Evolutionary conservation across 2,329 filamentous ascomycete species (phyloP).

Genomic region (Scortechinia acanthostroma): DNA sequence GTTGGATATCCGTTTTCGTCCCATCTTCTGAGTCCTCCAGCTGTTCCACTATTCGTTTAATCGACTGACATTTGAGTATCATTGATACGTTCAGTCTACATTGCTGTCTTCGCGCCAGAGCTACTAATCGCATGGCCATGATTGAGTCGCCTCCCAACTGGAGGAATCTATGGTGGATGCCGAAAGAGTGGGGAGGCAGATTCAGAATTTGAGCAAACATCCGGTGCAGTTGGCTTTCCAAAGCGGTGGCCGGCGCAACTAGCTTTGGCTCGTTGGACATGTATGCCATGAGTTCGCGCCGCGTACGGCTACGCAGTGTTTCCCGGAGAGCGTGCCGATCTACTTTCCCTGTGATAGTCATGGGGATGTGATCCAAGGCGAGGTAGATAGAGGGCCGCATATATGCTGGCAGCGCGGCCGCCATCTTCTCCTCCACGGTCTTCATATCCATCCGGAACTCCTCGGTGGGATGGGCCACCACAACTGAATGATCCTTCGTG

Average conservation of each 20-base stretch:
- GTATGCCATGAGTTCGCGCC: not conserved
- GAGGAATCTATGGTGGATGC: not conserved
- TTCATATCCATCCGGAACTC: not conserved
- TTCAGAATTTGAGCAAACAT: not conserved
- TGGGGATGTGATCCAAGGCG: not conserved
- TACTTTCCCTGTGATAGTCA: not conserved
- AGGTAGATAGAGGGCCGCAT: not conserved
- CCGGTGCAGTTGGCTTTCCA: not conserved
- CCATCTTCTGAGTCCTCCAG: too few species aligned
- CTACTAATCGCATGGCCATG: not conserved
- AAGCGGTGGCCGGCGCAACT: not conserved
- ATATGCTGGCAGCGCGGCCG: not conserved
- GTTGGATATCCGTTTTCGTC: too few species aligned
- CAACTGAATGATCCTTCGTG: not conserved
- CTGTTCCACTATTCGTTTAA: too few species aligned
- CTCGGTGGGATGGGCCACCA: not conserved
- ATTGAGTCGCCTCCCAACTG: not conserved
- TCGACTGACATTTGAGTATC: too few species aligned
- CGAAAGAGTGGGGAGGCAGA: not conserved
- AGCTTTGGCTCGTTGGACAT: not conserved
- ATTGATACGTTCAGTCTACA: too few species aligned
- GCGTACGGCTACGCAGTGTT: not conserved
- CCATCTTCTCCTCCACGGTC: not conserved
- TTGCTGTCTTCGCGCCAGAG: not conserved
- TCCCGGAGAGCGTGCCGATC: not conserved